Evolutionary conservation across 2,329 filamentous ascomycete species (phyloP), one percentile per base, ranked within the genome.

Genomic region (Tympanopsis confertula): DNA sequence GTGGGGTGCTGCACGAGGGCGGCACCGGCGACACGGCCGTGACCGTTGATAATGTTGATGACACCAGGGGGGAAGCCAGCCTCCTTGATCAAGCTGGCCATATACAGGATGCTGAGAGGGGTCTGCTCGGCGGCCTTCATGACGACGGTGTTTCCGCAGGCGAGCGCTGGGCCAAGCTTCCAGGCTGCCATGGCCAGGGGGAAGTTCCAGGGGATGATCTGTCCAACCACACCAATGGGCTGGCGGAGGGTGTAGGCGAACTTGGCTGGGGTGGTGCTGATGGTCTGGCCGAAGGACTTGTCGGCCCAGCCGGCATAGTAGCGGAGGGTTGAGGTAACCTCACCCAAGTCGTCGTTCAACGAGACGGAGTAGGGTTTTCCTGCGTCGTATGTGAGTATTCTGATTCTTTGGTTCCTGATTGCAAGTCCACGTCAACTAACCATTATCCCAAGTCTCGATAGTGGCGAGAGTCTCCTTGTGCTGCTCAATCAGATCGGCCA

Each of bases 61-160:
- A 82, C 78, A 36, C 78, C 78, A 2, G 77, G 69, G n/a, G 78
- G 78, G 52, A 82, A 82, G 0, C 78, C 77, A 20, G 76, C 76
- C 47, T 80, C 66, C 45, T 76, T 74, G 47, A 82, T 66, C 24
- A 82, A 57, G 13, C 66, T 70, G 3, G 65, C 77, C 3, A 82
- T 61, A 40, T 74, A 69, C 5, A 74, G 50, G 53, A 69, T 68
- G 42, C 64, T 69, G 26, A 74, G 56, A 18, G 70, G 70, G 4
- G 69, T 72, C 54, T 73, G 69, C 48, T 74, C 70, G 20, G 69
- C 67, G 20, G 69, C 61, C 56, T 74, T 74, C 30, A 74, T 55
- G 35, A 74, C 57, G 37, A 74, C 57, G 5, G 68, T 69, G 52
- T 73, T 73, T 43, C 70, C 70, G 39, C 66, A 63, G 14, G 69